A percentile compares a stretch with the other conserved stretches of the same genome.
Conservation (phyloP, 331 rosid genomes). For the Ulmus americana region DNA sequence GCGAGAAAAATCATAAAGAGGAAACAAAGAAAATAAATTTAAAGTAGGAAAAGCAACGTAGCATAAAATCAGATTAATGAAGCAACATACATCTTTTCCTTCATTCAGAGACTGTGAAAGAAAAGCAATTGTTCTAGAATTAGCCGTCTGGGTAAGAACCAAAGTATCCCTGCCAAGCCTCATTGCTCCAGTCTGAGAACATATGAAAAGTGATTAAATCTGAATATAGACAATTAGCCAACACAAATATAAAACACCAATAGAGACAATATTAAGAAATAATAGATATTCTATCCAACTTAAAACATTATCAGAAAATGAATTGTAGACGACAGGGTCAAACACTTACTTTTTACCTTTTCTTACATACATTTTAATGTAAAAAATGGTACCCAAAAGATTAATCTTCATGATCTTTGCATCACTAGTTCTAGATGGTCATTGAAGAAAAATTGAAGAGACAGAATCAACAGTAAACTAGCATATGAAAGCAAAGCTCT, state of each 20-base stretch:
- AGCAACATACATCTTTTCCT: slow-evolving; percentile 41
- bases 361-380: neutral
- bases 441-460: neutral
- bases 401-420: neutral
- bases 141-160: slow-evolving; percentile 51
- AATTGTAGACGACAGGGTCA: neutral
- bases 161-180: slow-evolving; percentile 55
- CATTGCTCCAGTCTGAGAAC: slow-evolving; percentile 51
- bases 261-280: neutral
- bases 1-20: slow-evolving; percentile 8
- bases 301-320: neutral
- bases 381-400: neutral
- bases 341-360: neutral
- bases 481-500: neutral
- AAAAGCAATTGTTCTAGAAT: slow-evolving; percentile 52
- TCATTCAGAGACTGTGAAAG: slow-evolving; percentile 56
- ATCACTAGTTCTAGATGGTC: neutral
- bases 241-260: neutral
- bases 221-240: neutral
- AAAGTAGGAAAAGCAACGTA: neutral
- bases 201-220: neutral
- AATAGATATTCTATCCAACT: neutral
- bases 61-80: neutral
- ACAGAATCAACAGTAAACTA: neutral
- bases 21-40: neutral